Base-by-base conservation (phyloP, 164 flowering plant species). In the Umbilicus rupestris region DNA sequence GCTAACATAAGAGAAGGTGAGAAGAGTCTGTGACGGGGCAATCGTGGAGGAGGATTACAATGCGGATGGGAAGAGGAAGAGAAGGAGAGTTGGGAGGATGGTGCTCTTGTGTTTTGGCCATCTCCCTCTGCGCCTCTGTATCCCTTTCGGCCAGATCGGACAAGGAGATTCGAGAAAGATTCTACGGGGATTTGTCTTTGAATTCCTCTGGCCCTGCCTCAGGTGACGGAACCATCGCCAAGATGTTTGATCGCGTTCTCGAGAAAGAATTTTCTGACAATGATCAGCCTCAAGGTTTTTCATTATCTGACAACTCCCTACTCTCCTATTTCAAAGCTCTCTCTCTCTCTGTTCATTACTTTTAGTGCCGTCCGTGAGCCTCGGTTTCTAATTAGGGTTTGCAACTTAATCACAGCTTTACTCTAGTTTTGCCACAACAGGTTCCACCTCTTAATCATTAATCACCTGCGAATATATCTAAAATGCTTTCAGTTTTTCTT, bases 251-350 rank as follows among this genome's bases (percentile, higher is more conserved):
- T 81, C 83, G 85, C 6, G 97, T 94, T 69, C 84, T 94, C 3
- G 91, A 90, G 81, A 90, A 90, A 69, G 98, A 94, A 79, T 94
- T 94, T 68, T 69, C 92, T 16, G 98, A 90, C 39, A 87, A 84
- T 55, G 97, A 93, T 69, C 90, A 84, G 66, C 86, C 90, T 67
- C 91, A 89, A 81, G 97, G 98, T 89, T 26, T 1, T 16, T 55
- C 44, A 42, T n/a, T n/a, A n/a, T n/a, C n/a, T n/a, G 39, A 78
- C 49, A n/a, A 52, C 68, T 60, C 29, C 17, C 4, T 6, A 16
- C 14, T 37, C 9, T 19, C 20, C 6, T 37, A 9, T 63, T 24
- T 24, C 17, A 39, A n/a, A 17, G n/a, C n/a, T 24, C 24, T 33
- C 9, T 26, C 17, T 47, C 10, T 14, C 47, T 28, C 9, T 20